A percentile compares a stretch with the other conserved stretches of the same genome.
These are phyloP conservation scores for Sporothrix globosa DNA, from an alignment of 2,329 filamentous ascomycete genomes.

Conservation along the genomic window DNA sequence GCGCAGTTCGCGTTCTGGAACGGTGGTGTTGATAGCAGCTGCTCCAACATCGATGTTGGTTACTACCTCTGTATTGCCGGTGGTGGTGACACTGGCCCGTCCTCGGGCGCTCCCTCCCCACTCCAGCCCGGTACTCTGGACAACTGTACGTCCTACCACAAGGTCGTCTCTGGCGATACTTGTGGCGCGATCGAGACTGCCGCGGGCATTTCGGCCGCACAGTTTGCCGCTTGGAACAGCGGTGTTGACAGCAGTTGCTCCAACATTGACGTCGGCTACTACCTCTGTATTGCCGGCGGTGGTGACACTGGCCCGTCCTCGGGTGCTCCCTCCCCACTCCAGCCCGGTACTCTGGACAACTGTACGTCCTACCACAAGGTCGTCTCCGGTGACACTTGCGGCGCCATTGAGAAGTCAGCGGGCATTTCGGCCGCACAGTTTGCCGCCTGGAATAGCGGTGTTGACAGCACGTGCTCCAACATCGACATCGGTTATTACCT, in stretches of 20 bases:
- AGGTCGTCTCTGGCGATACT: constrained; percentile 41
- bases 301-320: not conserved
- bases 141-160: constrained; percentile 43
- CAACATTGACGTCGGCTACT: constrained; percentile 36
- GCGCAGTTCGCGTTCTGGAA: constrained; percentile 28
- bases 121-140: constrained; percentile 33
- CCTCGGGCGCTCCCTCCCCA: constrained; percentile 15
- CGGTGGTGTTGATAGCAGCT: constrained; percentile 2
- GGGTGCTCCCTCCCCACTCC: constrained; percentile 29
- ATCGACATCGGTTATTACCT: constrained; percentile 37
- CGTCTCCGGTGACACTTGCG: constrained; percentile 43
- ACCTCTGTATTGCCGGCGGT: constrained; percentile 24
- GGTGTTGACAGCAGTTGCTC: constrained; percentile 32
- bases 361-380: constrained; percentile 40
- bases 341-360: constrained; percentile 27
- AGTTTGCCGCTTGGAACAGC: constrained; percentile 36
- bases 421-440: constrained; percentile 34
- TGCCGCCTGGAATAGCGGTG: constrained; percentile 34
- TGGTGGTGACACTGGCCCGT: not conserved
- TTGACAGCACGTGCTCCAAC: constrained; percentile 36
- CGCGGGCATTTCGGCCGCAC: constrained; percentile 27
- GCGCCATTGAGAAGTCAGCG: constrained; percentile 32
- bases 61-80: constrained; percentile 29
- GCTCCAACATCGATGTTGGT: constrained; percentile 27
- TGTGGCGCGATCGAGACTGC: constrained; percentile 39